phyloP scores from a whole-genome alignment of 176 grass and related monocot species.

The Oryza meridionalis region DNA sequence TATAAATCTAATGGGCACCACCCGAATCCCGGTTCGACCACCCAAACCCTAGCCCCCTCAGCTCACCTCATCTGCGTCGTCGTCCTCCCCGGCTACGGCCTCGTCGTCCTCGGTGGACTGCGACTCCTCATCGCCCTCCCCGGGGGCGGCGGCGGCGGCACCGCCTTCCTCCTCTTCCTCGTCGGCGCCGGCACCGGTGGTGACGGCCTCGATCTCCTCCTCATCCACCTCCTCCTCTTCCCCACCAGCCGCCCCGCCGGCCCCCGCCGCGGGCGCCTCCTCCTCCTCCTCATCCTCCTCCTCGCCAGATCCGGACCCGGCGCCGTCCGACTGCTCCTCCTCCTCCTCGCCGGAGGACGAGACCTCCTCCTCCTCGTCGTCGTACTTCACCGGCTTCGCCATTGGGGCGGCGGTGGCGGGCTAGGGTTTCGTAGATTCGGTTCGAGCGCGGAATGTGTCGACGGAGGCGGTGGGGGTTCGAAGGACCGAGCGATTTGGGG shows the following conservation, averaged over 20 bases:
- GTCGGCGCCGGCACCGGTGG: constrained; percentile 45
- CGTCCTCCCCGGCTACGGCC: constrained; percentile 1
- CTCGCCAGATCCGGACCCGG: constrained; percentile 31
- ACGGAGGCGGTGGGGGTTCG: constrained; percentile 17
- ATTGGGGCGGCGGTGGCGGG: constrained; percentile 32
- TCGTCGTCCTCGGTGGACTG: constrained; percentile 75
- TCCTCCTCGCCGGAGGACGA: constrained; percentile 58
- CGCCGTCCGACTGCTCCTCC: constrained; percentile 55
- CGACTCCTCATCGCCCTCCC: constrained; percentile 42
- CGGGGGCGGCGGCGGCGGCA: not conserved
- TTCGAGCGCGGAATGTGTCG: constrained; percentile 24
- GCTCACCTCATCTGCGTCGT: constrained; percentile 51
- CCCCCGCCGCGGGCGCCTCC: not conserved
- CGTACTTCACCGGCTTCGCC: constrained; percentile 69
- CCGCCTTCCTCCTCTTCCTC: constrained; percentile 42
- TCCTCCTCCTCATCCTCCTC: constrained; percentile 50
- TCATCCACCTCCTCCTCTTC: constrained; percentile 65
- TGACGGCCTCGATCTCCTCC: constrained; percentile 78
- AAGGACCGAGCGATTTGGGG: constrained; percentile 16
- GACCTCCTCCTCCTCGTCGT: constrained; percentile 51
- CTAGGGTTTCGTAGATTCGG: constrained; percentile 34
- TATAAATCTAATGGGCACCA: not conserved
- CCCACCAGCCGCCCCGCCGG: not conserved
- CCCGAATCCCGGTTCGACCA: constrained; percentile 5
- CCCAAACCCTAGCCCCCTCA: constrained; percentile 2